phyloP scores from a whole-genome alignment of 2,329 filamentous ascomycete species.

The Aspergillus felis region DNA sequence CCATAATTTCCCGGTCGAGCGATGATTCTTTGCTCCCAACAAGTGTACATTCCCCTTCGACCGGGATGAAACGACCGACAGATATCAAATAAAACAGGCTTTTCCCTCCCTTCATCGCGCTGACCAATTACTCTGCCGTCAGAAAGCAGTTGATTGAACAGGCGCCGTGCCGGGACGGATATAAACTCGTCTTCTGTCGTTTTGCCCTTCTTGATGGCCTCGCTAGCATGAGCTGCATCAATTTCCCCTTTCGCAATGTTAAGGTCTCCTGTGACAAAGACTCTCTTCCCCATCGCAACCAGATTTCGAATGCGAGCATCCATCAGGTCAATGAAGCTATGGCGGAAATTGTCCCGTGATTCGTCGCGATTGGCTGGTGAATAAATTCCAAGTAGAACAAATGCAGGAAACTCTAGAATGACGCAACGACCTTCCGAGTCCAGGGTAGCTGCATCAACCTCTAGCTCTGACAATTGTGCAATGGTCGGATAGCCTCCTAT shows the following conservation, averaged over 20 bases:
- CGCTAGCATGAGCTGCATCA: constrained; percentile 71
- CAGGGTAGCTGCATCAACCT: constrained; percentile 65
- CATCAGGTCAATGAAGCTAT: constrained; percentile 73
- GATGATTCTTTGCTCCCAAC: constrained; percentile 93
- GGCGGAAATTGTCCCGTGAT: constrained; percentile 74
- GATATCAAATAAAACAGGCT: constrained; percentile 75
- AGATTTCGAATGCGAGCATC: constrained; percentile 85
- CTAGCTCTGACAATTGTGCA: constrained; percentile 59
- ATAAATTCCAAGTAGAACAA: constrained; percentile 90
- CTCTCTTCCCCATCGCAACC: constrained; percentile 71
- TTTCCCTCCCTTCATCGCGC: constrained; percentile 65
- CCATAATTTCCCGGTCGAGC: constrained; percentile 94
- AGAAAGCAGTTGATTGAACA: constrained; percentile 83
- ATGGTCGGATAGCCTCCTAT: constrained; percentile 84
- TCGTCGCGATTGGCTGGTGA: constrained; percentile 87
- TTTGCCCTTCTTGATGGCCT: constrained; percentile 67
- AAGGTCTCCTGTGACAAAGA: constrained; percentile 81
- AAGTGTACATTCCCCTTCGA: constrained; percentile 91
- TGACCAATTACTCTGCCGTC: constrained; percentile 63
- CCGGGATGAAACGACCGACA: constrained; percentile 75
- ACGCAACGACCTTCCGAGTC: constrained; percentile 92
- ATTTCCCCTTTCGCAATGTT: constrained; percentile 70
- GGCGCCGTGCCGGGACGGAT: constrained; percentile 64
- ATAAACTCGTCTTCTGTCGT: constrained; percentile 69
- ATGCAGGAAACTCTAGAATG: constrained; percentile 87